Evolutionary conservation across 768 basidiomycete species (phyloP).

Genomic region (Chiua virens): DNA sequence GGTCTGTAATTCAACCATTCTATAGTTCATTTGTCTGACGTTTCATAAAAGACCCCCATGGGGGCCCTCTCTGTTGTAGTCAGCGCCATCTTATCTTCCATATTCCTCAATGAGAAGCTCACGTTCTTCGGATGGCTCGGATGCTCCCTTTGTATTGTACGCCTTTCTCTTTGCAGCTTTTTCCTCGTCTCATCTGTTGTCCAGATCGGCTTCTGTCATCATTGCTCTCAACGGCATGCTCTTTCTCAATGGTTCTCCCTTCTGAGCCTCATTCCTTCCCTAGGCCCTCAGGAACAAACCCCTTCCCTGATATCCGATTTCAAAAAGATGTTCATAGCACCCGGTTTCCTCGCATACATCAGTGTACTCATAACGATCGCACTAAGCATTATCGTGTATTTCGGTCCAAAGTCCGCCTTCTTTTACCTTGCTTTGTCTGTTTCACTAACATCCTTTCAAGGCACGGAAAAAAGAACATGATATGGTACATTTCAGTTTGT

Average conservation of each 20-base stretch:
- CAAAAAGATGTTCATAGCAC: slow-evolving; percentile 75
- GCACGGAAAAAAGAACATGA: slow-evolving; percentile 90
- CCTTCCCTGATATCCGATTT: slow-evolving; percentile 72
- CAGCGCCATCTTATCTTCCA: slow-evolving; percentile 87
- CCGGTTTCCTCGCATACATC: slow-evolving; percentile 76
- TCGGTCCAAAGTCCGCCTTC: slow-evolving; percentile 66
- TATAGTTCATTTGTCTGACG: slow-evolving; percentile 4
- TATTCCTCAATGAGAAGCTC: slow-evolving; percentile 91
- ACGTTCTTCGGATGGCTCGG: slow-evolving; percentile 98
- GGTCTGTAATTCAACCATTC: slow-evolving; percentile 43
- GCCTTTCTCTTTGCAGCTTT: slow-evolving; percentile 29
- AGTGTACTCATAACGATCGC: slow-evolving; percentile 63
- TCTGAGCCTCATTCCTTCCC: slow-evolving; percentile 1
- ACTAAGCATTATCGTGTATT: slow-evolving; percentile 75
- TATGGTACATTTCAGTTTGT: slow-evolving; percentile 94
- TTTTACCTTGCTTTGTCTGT: background rate
- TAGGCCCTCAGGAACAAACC: slow-evolving; percentile 69
- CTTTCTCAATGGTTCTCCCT: background rate
- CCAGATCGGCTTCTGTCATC: slow-evolving; percentile 80
- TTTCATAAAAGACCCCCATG: slow-evolving; percentile 69
- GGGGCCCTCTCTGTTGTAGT: slow-evolving; percentile 96
- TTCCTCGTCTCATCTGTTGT: background rate
- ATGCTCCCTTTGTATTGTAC: slow-evolving; percentile 84
- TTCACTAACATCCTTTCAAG: slow-evolving; percentile 36
- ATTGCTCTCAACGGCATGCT: slow-evolving; percentile 84